Base-by-base conservation (phyloP, 257 asterid species). In the Leonotis leonurus region DNA sequence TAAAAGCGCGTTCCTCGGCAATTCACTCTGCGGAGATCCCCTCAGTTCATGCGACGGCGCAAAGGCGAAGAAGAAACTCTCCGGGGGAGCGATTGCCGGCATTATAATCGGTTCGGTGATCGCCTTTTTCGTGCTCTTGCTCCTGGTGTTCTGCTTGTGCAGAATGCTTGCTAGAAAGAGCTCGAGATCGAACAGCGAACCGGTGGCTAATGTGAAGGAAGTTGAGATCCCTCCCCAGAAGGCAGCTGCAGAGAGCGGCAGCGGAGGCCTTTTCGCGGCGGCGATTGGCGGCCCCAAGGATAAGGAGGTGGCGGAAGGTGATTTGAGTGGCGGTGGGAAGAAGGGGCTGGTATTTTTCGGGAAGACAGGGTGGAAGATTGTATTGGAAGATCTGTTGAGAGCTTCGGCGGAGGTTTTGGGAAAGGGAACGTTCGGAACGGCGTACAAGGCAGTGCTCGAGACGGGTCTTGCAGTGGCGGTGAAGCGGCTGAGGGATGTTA, bases 391-490 rank as follows among this genome's bases (percentile, higher is more conserved):
- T 79, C 79, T 93, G 51, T 62, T 93, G 81, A 89, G 71, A 70
- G 97, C 99, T 4, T 93, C 97, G 3, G 98, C 98, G 0, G 99
- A 92, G 81, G 99, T 92, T 70, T 70, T 92, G 71, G 99, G 99
- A 49, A 93, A 87, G 68, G 99, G 99, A 11, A 85, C 94, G 1
- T 77, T 85, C 41, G 99, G 97, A 10, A 89, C 99, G 1, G 83
- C 97, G 1, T 93, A 93, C 55, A 93, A 93, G 73, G 99, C 96
- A 5, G 89, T 81, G 33, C 73, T 93, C 44, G 96, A 80, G 64
- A 64, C 59, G 0, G 94, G 96, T 13, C 39, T 80, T 14, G 76
- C 83, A 2, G 88, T 93, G 69, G 97, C 83, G 12, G 99, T 89
- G 70, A 93, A 93, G 83, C 71, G 97, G 80, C 72, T 93, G 79